phyloP scores from a whole-genome alignment of 495 filamentous ascomycete genomes.

The Aspergillus asperescens region DNA sequence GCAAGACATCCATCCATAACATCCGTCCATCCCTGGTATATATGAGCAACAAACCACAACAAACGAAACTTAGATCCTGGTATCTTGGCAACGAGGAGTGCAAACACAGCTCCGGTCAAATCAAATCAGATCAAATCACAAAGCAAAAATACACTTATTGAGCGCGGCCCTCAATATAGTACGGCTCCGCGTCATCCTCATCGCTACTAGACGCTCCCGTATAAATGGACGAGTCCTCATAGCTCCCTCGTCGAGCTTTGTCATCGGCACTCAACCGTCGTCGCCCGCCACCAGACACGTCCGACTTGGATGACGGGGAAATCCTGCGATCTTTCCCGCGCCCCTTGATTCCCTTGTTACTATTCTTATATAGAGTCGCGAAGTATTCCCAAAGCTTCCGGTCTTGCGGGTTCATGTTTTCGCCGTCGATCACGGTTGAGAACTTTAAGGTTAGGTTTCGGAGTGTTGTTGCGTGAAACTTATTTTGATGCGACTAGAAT shows the following conservation, averaged over 20 bases:
- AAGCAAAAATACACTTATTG: slow-evolving; percentile 12
- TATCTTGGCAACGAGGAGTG: slow-evolving; percentile 17
- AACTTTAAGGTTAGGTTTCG: slow-evolving; percentile 70
- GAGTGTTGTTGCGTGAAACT: slow-evolving; percentile 74
- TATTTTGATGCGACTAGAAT: slow-evolving; percentile 83
- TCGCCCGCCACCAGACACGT: slow-evolving; percentile 2
- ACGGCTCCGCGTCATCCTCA: slow-evolving; percentile 29
- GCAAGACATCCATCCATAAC: background rate
- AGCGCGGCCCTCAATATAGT: slow-evolving; percentile 28
- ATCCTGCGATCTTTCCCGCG: slow-evolving; percentile 73
- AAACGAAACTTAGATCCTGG: slow-evolving; percentile 10
- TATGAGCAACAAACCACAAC: background rate
- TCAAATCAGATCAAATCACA: slow-evolving; percentile 9
- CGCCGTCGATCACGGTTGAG: slow-evolving; percentile 54
- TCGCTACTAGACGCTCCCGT: slow-evolving; percentile 34
- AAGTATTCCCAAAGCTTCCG: slow-evolving; percentile 85
- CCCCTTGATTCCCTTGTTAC: slow-evolving; percentile 90
- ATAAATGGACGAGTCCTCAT: slow-evolving; percentile 32
- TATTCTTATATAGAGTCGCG: slow-evolving; percentile 82
- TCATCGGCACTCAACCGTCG: slow-evolving; percentile 28
- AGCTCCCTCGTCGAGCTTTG: slow-evolving; percentile 25
- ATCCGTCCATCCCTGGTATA: background rate
- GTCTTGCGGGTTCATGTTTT: slow-evolving; percentile 61
- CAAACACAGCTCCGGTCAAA: slow-evolving; percentile 10
- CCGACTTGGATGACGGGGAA: slow-evolving; percentile 29